Evolutionary conservation across 768 basidiomycete genomes (phyloP).

Genomic region (Pleurotus djamor): DNA sequence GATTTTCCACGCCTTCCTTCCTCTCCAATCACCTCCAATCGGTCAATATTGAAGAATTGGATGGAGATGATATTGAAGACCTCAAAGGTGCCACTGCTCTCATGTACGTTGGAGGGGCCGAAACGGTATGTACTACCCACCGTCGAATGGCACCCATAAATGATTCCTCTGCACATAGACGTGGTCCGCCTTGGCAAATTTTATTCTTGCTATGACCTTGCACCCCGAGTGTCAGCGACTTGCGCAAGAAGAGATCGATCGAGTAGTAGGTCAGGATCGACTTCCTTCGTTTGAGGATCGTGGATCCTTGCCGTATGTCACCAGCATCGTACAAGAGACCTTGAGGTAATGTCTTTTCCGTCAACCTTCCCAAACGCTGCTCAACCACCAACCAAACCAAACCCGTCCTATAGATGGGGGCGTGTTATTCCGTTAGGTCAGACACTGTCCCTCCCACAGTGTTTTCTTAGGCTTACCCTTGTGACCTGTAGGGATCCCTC

Average conservation of each 20-base stretch:
- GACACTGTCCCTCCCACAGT: neutral
- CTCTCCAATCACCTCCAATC: neutral
- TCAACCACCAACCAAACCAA: too few species aligned
- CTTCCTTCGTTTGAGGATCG: conserved; percentile 15
- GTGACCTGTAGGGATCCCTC: neutral
- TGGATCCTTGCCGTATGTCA: conserved; percentile 10
- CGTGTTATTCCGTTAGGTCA: neutral
- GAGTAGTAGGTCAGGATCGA: conserved; percentile 12
- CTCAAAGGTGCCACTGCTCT: neutral
- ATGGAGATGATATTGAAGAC: neutral
- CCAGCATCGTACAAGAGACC: neutral
- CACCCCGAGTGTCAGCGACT: conserved; percentile 15
- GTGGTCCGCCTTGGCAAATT: neutral
- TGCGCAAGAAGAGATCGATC: conserved; percentile 18
- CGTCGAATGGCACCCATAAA: neutral
- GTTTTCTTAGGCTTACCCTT: neutral
- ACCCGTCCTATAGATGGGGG: neutral
- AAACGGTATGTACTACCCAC: conserved; percentile 3
- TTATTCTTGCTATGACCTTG: conserved; percentile 16
- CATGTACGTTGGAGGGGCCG: conserved; percentile 1
- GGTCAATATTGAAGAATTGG: neutral
- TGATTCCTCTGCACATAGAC: neutral
- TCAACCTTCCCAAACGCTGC: too few species aligned
- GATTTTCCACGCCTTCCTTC: neutral
- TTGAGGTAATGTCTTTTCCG: neutral